A percentile compares a stretch with the other conserved stretches of the same genome.
Evolutionary conservation across 805 yeast genomes (phyloP).

Genomic region (Ogataea saltuana): DNA sequence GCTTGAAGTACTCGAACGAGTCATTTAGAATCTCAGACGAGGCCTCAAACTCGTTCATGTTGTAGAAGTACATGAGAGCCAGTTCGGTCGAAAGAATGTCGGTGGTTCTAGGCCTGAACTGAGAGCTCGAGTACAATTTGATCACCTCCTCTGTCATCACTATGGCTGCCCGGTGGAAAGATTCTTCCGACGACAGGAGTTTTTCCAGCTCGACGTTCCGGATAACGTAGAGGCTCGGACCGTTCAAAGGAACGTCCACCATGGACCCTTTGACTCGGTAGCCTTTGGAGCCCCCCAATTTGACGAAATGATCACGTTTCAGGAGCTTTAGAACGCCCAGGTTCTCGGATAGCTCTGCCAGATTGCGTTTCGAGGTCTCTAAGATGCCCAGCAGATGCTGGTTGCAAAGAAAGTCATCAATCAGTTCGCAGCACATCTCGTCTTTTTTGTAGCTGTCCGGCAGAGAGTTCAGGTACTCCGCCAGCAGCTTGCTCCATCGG

Average conservation of each 20-base stretch:
- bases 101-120: slow-evolving; percentile 59
- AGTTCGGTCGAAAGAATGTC: slow-evolving; percentile 77
- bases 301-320: slow-evolving; percentile 46
- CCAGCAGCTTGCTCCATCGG: slow-evolving; percentile 33
- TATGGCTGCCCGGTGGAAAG: slow-evolving; percentile 46
- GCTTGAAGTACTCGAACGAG: slow-evolving; percentile 66
- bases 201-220: slow-evolving; percentile 22
- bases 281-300: slow-evolving; percentile 33
- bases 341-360: slow-evolving; percentile 36
- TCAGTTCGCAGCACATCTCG: slow-evolving; percentile 44
- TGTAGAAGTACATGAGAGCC: slow-evolving; percentile 63
- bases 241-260: slow-evolving; percentile 23
- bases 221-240: slow-evolving; percentile 8
- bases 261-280: slow-evolving; percentile 37
- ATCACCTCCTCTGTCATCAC: slow-evolving; percentile 57
- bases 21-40: slow-evolving; percentile 66
- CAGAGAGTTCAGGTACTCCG: slow-evolving; percentile 25
- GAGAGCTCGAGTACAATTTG: slow-evolving; percentile 50
- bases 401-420: slow-evolving; percentile 42
- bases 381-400: slow-evolving; percentile 21
- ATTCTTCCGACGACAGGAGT: slow-evolving; percentile 34
- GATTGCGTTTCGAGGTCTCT: slow-evolving; percentile 26
- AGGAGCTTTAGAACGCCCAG: slow-evolving; percentile 51
- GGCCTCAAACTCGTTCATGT: slow-evolving; percentile 52
- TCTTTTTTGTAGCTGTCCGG: slow-evolving; percentile 31